These are phyloP conservation scores for Triticum aestivum DNA, from an alignment of 176 grass and related monocot species.

Conservation along the genomic window IWGSC_CS_RefSeq_v2.1 NC_057814.1:103317089-103317588, in stretches of 20 bases:
- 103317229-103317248: background rate
- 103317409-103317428: conserved; percentile 11
- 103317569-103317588: conserved; percentile 49
- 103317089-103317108: too few species aligned
- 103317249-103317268: background rate
- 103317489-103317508: background rate
- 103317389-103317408: conserved; percentile 43
- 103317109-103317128: too few species aligned
- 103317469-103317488: conserved; percentile 34
- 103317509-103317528: conserved; percentile 34
- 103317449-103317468: conserved; percentile 40
- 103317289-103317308: background rate
- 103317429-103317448: conserved; percentile 19
- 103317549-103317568: background rate
- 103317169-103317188: too few species aligned
- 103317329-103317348: background rate
- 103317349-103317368: conserved; percentile 26
- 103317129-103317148: too few species aligned
- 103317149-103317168: too few species aligned
- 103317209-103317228: too few species aligned
- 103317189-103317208: too few species aligned
- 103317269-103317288: background rate
- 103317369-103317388: background rate
- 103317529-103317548: conserved; percentile 52
- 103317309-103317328: background rate